Evolutionary conservation across 1,284 basidiomycete species (phyloP).

Genomic region (Ganoderma sp.): DNA sequence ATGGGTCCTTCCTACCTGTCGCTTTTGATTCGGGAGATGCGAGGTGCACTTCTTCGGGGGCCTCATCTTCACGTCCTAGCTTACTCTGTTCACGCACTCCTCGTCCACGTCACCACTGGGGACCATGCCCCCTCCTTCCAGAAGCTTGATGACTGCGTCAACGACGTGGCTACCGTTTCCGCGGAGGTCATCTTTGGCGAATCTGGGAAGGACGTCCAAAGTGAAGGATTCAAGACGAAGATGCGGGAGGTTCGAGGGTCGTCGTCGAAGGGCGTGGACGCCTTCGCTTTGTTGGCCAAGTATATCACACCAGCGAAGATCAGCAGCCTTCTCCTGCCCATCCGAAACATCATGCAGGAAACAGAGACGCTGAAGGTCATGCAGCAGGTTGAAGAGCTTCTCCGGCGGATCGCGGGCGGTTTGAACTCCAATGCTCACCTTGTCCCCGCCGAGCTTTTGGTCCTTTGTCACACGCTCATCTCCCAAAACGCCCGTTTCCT

Average conservation of each 20-base stretch:
- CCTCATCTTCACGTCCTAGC: constrained; percentile 95
- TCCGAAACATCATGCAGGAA: constrained; percentile 87
- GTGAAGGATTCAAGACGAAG: constrained; percentile 94
- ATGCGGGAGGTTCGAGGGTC: constrained; percentile 89
- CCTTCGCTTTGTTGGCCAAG: constrained; percentile 82
- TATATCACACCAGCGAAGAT: constrained; percentile 79
- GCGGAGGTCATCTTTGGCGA: constrained; percentile 96
- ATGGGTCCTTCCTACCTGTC: constrained; percentile 82
- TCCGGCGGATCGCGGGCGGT: constrained; percentile 84
- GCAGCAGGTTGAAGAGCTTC: constrained; percentile 87
- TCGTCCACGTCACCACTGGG: constrained; percentile 78
- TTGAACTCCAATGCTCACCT: constrained; percentile 86
- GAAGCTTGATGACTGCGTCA: constrained; percentile 79
- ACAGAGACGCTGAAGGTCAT: constrained; percentile 86
- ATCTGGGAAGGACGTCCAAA: constrained; percentile 88
- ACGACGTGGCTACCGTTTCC: constrained; percentile 80
- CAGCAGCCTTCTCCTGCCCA: constrained; percentile 77
- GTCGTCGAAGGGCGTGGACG: constrained; percentile 81
- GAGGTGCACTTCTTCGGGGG: constrained; percentile 84
- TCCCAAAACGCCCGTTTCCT: constrained; percentile 89
- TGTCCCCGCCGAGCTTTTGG: constrained; percentile 73
- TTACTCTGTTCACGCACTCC: constrained; percentile 82
- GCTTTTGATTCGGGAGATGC: constrained; percentile 80
- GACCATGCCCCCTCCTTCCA: constrained; percentile 60
- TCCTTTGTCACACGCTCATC: constrained; percentile 89